Percentiles rank a stretch among this genome's conserved stretches.
Conservation (phyloP, 305 asterid genomes). For the Solanum hybrid region DNA sequence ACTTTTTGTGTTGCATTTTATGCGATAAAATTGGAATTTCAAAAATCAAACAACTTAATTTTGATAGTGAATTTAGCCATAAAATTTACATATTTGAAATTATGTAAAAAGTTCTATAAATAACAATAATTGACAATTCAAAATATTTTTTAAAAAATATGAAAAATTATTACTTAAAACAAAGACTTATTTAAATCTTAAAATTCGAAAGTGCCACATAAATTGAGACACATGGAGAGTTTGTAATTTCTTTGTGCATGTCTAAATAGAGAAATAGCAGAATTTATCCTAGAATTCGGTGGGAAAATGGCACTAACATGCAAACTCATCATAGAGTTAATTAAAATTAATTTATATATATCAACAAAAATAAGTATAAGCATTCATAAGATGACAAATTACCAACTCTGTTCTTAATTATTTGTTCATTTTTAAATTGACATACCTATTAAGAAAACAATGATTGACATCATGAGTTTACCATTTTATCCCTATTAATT, state of each 20-base stretch:
- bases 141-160: background rate
- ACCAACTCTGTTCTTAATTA: too few species aligned
- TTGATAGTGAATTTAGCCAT: background rate
- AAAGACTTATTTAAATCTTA: accelerated
- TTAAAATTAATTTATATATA: background rate
- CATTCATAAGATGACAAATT: background rate
- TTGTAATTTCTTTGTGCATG: background rate
- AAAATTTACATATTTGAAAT: too few species aligned
- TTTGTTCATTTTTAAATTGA: too few species aligned
- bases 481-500: too few species aligned
- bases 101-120: background rate
- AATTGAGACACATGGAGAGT: background rate
- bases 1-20: background rate
- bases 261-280: background rate
- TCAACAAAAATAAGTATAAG: background rate
- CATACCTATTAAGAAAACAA: too few species aligned
- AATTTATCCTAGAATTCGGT: background rate
- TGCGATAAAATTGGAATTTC: too few species aligned
- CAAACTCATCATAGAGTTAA: background rate
- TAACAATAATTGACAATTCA: background rate
- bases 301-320: background rate
- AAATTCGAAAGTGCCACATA: background rate
- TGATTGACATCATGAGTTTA: too few species aligned
- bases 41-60: too few species aligned
- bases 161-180: too few species aligned